Evolutionary conservation across 345 rosid genomes (phyloP).

Genomic region (Citropsis articulata): DNA sequence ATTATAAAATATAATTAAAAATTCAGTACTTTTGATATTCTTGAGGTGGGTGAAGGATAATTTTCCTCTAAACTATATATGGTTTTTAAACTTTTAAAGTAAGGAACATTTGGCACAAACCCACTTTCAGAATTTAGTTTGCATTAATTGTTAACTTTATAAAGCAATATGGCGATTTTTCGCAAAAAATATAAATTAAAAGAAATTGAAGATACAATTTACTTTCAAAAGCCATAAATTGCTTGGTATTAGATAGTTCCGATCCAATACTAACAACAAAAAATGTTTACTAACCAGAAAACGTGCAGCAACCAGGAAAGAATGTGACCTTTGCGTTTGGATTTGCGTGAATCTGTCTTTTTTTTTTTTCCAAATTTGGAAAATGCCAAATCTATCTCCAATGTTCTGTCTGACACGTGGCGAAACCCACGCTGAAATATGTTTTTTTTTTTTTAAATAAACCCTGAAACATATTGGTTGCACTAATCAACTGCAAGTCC

Average conservation of each 20-base stretch:
- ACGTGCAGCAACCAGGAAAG: neutral
- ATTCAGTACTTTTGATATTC: too few species aligned
- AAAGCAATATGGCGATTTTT: neutral
- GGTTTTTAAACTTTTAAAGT: neutral
- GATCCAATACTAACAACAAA: neutral
- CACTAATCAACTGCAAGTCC: conserved; percentile 1
- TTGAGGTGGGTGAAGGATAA: too few species aligned
- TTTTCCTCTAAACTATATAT: too few species aligned
- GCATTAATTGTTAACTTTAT: neutral
- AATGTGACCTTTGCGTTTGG: conserved; percentile 2
- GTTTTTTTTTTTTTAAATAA: neutral
- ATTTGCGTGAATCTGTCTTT: conserved; percentile 8
- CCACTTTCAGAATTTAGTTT: neutral
- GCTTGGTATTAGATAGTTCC: neutral
- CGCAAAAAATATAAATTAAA: neutral
- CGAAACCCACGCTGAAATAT: conserved; percentile 1
- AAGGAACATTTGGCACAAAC: neutral
- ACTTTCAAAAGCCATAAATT: neutral
- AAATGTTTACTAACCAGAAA: neutral
- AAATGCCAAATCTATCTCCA: conserved; percentile 15
- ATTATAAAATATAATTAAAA: too few species aligned
- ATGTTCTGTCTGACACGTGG: conserved; percentile 27
- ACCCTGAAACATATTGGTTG: neutral
- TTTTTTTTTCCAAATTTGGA: conserved; percentile 20
- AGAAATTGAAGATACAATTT: neutral